phyloP scores from a whole-genome alignment of 1,284 basidiomycete genomes.

The Inonotus hispidus region DNA sequence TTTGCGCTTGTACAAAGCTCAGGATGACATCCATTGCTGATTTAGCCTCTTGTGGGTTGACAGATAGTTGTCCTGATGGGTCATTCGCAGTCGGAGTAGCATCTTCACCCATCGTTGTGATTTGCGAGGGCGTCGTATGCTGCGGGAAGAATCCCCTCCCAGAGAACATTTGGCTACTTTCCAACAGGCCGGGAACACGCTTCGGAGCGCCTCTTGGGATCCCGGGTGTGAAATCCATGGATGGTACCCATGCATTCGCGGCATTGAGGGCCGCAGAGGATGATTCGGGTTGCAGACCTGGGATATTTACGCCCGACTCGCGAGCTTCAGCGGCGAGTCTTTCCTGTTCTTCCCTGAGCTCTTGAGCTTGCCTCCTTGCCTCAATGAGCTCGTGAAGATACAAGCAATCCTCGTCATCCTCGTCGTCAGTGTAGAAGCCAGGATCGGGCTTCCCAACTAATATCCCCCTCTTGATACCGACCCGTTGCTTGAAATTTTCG shows the following conservation, averaged over 20 bases:
- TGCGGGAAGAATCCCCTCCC: not conserved
- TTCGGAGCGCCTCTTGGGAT: not conserved
- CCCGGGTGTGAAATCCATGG: not conserved
- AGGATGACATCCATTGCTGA: conserved; percentile 8
- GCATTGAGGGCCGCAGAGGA: not conserved
- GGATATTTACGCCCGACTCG: not conserved
- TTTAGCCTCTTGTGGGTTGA: conserved; percentile 9
- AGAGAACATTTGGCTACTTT: not conserved
- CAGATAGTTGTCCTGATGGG: not conserved
- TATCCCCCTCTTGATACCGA: conserved; percentile 62
- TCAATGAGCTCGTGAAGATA: not conserved
- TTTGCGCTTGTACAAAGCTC: conserved; percentile 10
- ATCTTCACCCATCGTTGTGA: not conserved
- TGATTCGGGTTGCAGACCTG: not conserved
- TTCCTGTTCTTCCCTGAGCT: not conserved
- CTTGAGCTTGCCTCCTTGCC: not conserved
- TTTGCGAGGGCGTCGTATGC: not conserved
- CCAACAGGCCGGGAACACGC: not conserved
- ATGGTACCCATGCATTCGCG: not conserved
- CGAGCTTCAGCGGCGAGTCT: not conserved
- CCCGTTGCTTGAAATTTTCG: conserved; percentile 84
- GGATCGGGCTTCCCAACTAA: conserved; percentile 40
- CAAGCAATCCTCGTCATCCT: not conserved
- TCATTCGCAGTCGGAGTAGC: not conserved
- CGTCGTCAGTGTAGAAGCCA: not conserved